phyloP scores from a whole-genome alignment of 2,329 filamentous ascomycete species.

The Ophiosphaerella herpotricha region DNA sequence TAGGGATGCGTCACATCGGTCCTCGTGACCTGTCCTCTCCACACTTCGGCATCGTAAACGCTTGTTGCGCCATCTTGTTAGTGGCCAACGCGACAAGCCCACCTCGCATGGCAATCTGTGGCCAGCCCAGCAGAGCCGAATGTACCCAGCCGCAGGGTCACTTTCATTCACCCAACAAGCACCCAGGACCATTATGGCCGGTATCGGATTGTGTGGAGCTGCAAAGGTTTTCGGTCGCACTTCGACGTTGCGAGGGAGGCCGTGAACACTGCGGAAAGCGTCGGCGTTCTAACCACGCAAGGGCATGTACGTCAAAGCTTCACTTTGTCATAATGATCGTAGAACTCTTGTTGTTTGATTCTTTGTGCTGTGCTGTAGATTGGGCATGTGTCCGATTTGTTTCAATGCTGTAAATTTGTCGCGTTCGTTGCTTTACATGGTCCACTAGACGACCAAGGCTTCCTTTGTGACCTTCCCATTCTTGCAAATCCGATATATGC shows the following conservation, averaged over 20 bases:
- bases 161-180: slow-evolving; percentile 8
- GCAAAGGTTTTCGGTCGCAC: slow-evolving; percentile 10
- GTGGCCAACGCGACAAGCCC: slow-evolving; percentile 4
- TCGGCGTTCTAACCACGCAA: slow-evolving; percentile 9
- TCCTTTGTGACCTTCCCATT: too few relatives aligned
- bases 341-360: too few relatives aligned
- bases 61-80: neutral
- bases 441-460: too few relatives aligned
- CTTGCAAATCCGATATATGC: too few relatives aligned
- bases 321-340: too few relatives aligned
- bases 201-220: slow-evolving; percentile 16
- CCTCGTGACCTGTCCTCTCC: slow-evolving; percentile 18
- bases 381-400: too few relatives aligned
- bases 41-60: slow-evolving; percentile 3
- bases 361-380: too few relatives aligned
- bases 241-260: slow-evolving; percentile 16
- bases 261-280: slow-evolving; percentile 22
- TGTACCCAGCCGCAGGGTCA: slow-evolving; percentile 16
- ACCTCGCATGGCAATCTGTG: slow-evolving; percentile 9
- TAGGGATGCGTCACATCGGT: neutral
- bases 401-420: too few relatives aligned
- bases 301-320: neutral
- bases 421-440: too few relatives aligned
- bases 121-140: slow-evolving; percentile 15
- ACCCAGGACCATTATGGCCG: slow-evolving; percentile 13